Evolutionary conservation across 2,329 filamentous ascomycete genomes (phyloP), one percentile per base, ranked within the genome.

Genomic region (Chrysoporthe austroafricana): DNA sequence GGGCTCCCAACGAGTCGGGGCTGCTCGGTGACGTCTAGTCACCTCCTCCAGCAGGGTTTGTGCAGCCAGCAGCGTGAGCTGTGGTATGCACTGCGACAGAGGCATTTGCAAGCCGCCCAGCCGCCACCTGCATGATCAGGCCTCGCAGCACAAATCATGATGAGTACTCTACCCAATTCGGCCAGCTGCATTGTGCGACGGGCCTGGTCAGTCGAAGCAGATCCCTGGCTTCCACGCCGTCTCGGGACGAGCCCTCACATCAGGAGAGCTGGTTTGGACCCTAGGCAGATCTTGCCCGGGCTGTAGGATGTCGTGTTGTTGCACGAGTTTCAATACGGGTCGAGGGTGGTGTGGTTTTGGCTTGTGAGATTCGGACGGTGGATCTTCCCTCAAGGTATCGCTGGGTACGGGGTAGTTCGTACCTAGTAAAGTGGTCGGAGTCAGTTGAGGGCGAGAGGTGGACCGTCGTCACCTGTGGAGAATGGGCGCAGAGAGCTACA

Each of bases 101-200:
- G 50, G 21, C 50, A 32, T 11, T 52, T 52, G 50, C 48, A 52
- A 11, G 48, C 4, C 9, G 5, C 48, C 21, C 32, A 58, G 9
- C 32, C 54, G 54, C 26, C 54, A 58, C 52, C 36, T 66, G 63
- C 63, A 61, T 46, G 39, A 59, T 21, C 58, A 62, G 46, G 18
- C 46, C 14, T 57, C 34, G 16, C 54, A 21, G 39, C 11, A 32
- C 43, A 61, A 39, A 61, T 54, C 44, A 32, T 59, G 44, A 46
- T 42, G 8, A 56, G 43, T 34, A 60, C 46, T 52, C 42, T 62
- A 42, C 60, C 67, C 52, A 26, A 67, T 67, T 48, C 63, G 64
- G 67, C 57, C 44, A 60, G 64, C 58, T 69, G 67, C 67, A 67
- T 67, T 58, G 67, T 69, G 65, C 58, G 61, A 67, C 67, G 42